These are phyloP conservation scores for Solanum virginianum DNA, from an alignment of 257 asterid species.

Conservation along the genomic window DNA sequence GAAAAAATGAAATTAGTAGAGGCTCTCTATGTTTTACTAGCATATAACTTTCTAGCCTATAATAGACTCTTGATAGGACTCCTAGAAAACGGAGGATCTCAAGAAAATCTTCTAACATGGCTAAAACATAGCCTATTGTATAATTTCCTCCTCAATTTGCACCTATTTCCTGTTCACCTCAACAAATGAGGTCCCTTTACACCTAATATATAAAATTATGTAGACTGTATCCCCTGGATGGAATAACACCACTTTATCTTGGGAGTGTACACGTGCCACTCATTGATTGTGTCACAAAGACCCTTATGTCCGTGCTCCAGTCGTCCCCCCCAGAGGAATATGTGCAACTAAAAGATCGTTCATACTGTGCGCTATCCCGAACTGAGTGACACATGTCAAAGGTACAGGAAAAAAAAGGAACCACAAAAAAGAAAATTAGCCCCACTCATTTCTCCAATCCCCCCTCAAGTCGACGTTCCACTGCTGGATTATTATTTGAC, in stretches of 20 bases:
- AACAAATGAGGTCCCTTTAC: not conserved
- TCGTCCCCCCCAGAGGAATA: too few relatives aligned
- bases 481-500: not conserved
- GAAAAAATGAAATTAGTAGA: not conserved
- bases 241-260: not conserved
- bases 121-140: not conserved
- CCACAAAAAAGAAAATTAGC: not conserved
- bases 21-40: not conserved
- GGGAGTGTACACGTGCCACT: not conserved
- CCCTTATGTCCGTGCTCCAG: too few relatives aligned
- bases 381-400: not conserved
- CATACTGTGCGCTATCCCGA: too few relatives aligned
- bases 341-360: too few relatives aligned
- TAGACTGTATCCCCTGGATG: not conserved
- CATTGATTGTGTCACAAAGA: not conserved
- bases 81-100: not conserved
- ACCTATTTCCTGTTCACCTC: not conserved
- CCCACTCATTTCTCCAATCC: not conserved
- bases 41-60: not conserved
- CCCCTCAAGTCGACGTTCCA: not conserved
- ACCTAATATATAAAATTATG: not conserved
- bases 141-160: not conserved
- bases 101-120: not conserved
- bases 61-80: not conserved
- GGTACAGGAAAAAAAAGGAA: not conserved